Conservation (phyloP, 148 eudicot species). For the Vaccinium darrowii region DNA sequence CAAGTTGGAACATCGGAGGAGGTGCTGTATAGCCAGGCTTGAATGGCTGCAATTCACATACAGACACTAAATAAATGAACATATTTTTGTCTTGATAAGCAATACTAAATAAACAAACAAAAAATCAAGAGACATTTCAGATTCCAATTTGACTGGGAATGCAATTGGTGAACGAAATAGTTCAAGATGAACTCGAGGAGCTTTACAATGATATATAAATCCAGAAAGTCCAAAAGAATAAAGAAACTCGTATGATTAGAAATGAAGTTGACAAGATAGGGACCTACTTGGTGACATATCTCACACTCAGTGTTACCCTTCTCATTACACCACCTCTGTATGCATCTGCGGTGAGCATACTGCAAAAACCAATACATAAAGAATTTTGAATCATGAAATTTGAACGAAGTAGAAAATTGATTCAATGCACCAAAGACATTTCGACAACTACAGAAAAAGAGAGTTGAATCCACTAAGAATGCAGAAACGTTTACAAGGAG, state of each 20-base stretch:
- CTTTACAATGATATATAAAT: background rate
- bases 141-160: background rate
- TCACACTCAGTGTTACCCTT: conserved; percentile 80
- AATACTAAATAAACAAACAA: background rate
- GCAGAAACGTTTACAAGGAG: background rate
- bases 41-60: conserved; percentile 51
- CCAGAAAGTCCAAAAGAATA: background rate
- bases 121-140: background rate
- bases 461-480: background rate
- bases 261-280: background rate
- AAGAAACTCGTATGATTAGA: background rate
- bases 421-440: conserved; percentile 7
- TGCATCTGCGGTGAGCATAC: conserved; percentile 91
- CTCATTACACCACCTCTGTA: conserved; percentile 88
- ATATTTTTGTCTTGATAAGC: background rate
- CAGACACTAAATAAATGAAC: background rate
- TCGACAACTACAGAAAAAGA: background rate
- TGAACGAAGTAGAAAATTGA: background rate
- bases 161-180: background rate
- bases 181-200: background rate
- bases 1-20: conserved; percentile 65
- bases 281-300: conserved; percentile 77
- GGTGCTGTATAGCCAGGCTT: conserved; percentile 92
- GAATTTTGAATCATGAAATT: background rate
- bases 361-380: conserved; percentile 33